A percentile compares a stretch with the other conserved stretches of the same genome.
Evolutionary conservation across 2,329 filamentous ascomycete genomes (phyloP).

Genomic region (Scortechinia acanthostroma): DNA sequence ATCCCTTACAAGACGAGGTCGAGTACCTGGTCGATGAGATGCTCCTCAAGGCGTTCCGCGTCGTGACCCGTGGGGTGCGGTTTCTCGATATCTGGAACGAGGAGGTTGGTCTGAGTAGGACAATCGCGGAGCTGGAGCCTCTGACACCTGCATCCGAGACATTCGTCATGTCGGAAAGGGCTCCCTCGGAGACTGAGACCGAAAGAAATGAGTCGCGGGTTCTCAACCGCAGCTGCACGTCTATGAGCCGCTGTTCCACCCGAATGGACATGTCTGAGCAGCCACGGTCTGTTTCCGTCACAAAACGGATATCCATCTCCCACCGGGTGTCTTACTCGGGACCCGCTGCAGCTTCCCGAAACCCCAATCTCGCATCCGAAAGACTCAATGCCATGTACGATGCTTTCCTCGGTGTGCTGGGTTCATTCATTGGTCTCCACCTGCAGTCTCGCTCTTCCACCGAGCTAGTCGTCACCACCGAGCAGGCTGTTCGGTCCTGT

Average conservation of each 20-base stretch:
- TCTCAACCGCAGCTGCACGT: constrained; percentile 33
- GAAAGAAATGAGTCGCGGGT: constrained; percentile 29
- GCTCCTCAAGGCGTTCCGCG: constrained; percentile 84
- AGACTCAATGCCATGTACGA: constrained; percentile 76
- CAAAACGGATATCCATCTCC: neutral
- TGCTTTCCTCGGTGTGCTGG: constrained; percentile 80
- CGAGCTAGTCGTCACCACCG: constrained; percentile 75
- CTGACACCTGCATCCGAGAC: constrained; percentile 49
- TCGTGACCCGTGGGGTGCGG: constrained; percentile 84
- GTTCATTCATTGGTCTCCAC: constrained; percentile 86
- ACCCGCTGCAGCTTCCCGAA: constrained; percentile 28
- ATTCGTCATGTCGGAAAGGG: constrained; percentile 40
- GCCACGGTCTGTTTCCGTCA: constrained; percentile 32
- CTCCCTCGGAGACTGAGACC: constrained; percentile 21
- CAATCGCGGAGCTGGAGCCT: constrained; percentile 53
- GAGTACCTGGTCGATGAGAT: constrained; percentile 87
- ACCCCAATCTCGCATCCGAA: constrained; percentile 75
- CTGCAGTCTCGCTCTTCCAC: constrained; percentile 84
- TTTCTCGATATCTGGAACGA: constrained; percentile 76
- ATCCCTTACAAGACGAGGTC: constrained; percentile 48
- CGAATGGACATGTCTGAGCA: constrained; percentile 67
- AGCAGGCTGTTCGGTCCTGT: constrained; percentile 76
- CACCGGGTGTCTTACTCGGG: neutral
- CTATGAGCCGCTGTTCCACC: constrained; percentile 47
- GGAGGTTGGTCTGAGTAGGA: constrained; percentile 34